Conservation (phyloP, 2,329 filamentous ascomycete species). For the Ploettnerulaceae sp. region DNA sequence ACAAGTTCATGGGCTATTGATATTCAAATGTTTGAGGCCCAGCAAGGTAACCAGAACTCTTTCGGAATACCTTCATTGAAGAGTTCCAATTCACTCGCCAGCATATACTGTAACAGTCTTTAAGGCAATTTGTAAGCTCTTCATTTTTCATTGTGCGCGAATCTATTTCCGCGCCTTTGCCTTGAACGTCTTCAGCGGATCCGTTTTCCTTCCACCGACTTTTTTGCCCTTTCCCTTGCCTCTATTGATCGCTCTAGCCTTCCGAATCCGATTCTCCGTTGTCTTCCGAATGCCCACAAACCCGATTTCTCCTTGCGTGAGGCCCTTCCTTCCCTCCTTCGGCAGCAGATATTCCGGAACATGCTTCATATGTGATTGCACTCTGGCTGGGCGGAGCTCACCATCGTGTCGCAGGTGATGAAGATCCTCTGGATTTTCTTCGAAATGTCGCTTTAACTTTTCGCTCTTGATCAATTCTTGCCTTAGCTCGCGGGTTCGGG, state of each 20-base stretch:
- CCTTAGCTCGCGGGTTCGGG: conserved; percentile 78
- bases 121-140: not conserved
- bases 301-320: conserved; percentile 62
- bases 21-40: too few relatives aligned
- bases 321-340: conserved; percentile 62
- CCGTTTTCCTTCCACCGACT: conserved; percentile 59
- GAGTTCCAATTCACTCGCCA: not conserved
- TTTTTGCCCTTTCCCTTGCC: conserved; percentile 48
- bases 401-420: conserved; percentile 85
- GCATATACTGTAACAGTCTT: not conserved
- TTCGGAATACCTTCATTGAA: not conserved
- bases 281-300: conserved; percentile 65
- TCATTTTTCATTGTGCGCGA: not conserved
- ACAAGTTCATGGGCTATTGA: too few relatives aligned
- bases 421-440: conserved; percentile 90
- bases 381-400: conserved; percentile 75
- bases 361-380: conserved; percentile 87
- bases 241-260: conserved; percentile 42
- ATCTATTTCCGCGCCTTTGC: conserved; percentile 36
- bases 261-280: conserved; percentile 41
- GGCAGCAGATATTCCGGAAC: conserved; percentile 93
- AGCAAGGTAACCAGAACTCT: too few relatives aligned
- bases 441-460: conserved; percentile 91
- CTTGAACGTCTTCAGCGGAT: conserved; percentile 89
- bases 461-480: conserved; percentile 90